Evolutionary conservation across 1,284 basidiomycete genomes (phyloP), one percentile per base, ranked within the genome.

Genomic region (Malassezia globosa): DNA sequence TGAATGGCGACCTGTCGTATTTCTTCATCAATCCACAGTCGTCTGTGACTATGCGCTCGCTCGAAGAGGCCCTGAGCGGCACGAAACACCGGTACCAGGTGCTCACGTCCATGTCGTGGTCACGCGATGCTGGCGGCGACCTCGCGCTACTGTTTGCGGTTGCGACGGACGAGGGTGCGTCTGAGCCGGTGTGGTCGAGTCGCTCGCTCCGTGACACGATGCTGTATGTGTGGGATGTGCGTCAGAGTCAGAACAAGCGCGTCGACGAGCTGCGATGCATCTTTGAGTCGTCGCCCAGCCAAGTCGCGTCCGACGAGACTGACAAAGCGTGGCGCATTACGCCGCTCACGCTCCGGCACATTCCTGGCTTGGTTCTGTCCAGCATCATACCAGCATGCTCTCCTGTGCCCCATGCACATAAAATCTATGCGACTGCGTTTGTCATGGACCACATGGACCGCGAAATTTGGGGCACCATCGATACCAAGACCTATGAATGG

Each of bases 1-100:
- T 50, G 24, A 33, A 50, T 23, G 42, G 48, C 27, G 42, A 44
- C 16, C 42, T 50, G 48, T 40, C 42, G 18, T 42, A 33, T 19
- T 29, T 31, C 29, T 13, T 31, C 4, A 16, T 31, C 11, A 31
- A 31, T 31, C 29, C 29, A 11, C 11, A 31, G 29, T 16, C 29
- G 29, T 16, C 29, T 11, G 11, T 31, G 11, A 31, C 29, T 11
- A 31, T 31, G 29, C 29, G 29, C 2, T 31, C 29, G 29, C 29
- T 16, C 2, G 11, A 31, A 31, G 29, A 31, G 11, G 11, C 29
- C 11, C 11, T 31, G 11, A 13, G 29, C 29, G 29, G 29, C 29
- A 31, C 29, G 16, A 31, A 16, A 13, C 29, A 31, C 16, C 11
- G 11, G 2, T 31, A 31, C 29, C 19, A 14, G 7, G 16, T 27